Evolutionary conservation across 139 green algal species (phyloP).

Genomic region (Zygnema circumcarinatum): DNA sequence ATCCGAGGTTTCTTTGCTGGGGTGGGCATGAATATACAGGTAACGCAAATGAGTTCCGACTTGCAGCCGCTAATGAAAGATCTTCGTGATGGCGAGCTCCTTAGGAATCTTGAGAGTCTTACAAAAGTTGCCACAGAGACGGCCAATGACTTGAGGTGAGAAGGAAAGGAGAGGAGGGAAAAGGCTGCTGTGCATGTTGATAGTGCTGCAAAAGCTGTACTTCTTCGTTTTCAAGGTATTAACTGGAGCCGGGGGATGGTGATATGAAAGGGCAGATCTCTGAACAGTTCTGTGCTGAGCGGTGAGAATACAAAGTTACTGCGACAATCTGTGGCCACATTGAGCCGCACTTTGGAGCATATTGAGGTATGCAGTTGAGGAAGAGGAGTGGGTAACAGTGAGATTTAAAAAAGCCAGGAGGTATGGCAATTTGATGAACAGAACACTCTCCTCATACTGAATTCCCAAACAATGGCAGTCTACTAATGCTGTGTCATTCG

Average conservation of each 20-base stretch:
- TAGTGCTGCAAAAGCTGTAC: background rate
- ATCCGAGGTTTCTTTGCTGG: conserved; percentile 18
- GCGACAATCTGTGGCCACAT: conserved; percentile 57
- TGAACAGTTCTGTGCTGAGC: conserved; percentile 89
- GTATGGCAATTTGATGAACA: too few species aligned
- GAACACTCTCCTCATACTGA: too few species aligned
- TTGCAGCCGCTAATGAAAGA: conserved; percentile 63
- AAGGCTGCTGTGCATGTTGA: background rate
- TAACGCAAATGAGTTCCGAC: conserved; percentile 56
- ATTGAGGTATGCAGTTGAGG: conserved; percentile 63
- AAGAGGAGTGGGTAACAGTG: too few species aligned
- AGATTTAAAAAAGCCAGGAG: too few species aligned
- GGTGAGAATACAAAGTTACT: conserved; percentile 84
- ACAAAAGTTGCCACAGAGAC: conserved; percentile 53
- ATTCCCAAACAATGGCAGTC: too few species aligned
- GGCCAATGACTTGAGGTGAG: conserved; percentile 52
- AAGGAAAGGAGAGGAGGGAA: background rate
- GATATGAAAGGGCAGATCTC: conserved; percentile 45
- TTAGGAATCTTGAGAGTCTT: conserved; percentile 51
- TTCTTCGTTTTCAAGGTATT: background rate
- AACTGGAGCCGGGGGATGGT: background rate
- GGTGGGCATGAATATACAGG: conserved; percentile 41
- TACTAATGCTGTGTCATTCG: too few species aligned
- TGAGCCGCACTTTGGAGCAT: conserved; percentile 61
- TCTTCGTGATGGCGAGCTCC: conserved; percentile 55